These are phyloP conservation scores for Porcisia hertigi DNA, from an alignment of 208 protist species.

Conservation along the genomic window DNA sequence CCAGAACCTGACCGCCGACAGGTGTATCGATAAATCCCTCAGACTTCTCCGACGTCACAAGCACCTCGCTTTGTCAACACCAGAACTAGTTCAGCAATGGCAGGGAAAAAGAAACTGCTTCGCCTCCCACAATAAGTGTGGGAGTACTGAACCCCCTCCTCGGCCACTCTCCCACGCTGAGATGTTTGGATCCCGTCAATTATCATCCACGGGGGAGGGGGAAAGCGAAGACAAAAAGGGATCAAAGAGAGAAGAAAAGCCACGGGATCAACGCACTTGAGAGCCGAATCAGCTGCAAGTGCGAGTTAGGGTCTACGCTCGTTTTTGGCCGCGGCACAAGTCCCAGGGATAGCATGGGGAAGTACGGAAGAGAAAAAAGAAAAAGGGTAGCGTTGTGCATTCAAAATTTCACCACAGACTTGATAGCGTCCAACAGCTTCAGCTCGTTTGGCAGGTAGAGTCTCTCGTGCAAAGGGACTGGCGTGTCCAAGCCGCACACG, in stretches of 20 bases:
- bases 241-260: neutral
- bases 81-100: neutral
- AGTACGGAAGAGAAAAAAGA: neutral
- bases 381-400: neutral
- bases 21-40: neutral
- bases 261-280: neutral
- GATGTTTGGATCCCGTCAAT: too few relatives aligned
- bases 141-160: too few relatives aligned
- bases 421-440: slow-evolving; percentile 83
- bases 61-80: neutral
- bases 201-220: neutral
- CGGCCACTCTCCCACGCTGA: too few relatives aligned
- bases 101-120: neutral
- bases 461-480: slow-evolving; percentile 96
- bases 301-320: neutral
- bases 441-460: slow-evolving; percentile 95
- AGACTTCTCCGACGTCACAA: neutral
- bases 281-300: neutral
- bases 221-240: too few relatives aligned
- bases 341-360: neutral
- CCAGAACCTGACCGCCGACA: neutral
- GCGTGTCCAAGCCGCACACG: slow-evolving; percentile 97
- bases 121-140: too few relatives aligned
- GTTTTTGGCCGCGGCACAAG: neutral
- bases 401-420: slow-evolving; percentile 52